phyloP scores from a whole-genome alignment of 1,284 basidiomycete species.

The Schizophyllum amplum region DNA sequence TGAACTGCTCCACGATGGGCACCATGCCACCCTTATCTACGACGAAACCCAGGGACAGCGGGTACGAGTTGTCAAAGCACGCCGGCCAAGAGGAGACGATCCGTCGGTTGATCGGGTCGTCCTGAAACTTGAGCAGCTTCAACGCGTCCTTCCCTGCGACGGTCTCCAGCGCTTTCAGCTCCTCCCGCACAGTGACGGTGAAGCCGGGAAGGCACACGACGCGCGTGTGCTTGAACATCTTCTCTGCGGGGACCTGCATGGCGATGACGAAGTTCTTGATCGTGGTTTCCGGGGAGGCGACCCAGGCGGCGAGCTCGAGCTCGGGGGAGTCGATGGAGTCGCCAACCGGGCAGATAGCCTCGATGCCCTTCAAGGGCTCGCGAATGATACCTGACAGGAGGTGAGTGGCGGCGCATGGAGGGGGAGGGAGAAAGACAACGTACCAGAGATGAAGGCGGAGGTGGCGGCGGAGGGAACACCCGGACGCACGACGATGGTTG shows the following conservation, averaged over 20 bases:
- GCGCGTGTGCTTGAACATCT: conserved; percentile 42
- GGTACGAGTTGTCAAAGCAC: conserved; percentile 35
- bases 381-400: conserved; percentile 41
- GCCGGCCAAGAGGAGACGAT: conserved; percentile 42
- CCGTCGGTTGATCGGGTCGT: conserved; percentile 31
- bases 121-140: conserved; percentile 31
- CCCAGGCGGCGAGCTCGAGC: conserved; percentile 42
- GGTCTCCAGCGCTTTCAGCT: conserved; percentile 32
- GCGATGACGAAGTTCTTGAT: conserved; percentile 48
- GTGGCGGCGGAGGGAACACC: conserved; percentile 50
- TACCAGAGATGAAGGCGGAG: conserved; percentile 50
- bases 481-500: conserved; percentile 54
- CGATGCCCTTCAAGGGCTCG: conserved; percentile 48
- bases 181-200: conserved; percentile 37
- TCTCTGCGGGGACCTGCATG: conserved; percentile 37
- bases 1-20: conserved; percentile 32
- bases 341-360: conserved; percentile 47
- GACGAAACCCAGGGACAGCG: conserved; percentile 34
- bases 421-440: conserved; percentile 1
- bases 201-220: conserved; percentile 44
- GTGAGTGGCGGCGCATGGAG: background rate
- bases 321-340: conserved; percentile 33
- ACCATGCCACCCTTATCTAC: conserved; percentile 40
- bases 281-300: conserved; percentile 45
- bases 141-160: conserved; percentile 33